Evolutionary conservation across 768 basidiomycete genomes (phyloP).

Genomic region (Leucosporidium yakuticum): DNA sequence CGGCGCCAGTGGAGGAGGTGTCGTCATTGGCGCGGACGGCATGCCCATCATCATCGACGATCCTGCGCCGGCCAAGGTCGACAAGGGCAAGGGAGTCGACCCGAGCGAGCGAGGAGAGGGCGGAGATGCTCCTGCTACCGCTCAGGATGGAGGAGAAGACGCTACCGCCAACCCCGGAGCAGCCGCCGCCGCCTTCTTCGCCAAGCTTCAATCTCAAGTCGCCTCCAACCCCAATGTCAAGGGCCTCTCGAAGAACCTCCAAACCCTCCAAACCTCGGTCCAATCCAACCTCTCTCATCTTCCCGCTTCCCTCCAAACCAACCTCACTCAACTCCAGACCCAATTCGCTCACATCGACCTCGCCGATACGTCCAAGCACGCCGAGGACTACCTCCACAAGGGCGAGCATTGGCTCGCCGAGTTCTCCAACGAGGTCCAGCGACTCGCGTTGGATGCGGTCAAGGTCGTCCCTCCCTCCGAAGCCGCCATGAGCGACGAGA

Average conservation of each 20-base stretch:
- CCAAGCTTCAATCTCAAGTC: slow-evolving; percentile 27
- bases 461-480: slow-evolving; percentile 46
- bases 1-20: not conserved
- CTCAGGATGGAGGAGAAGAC: not conserved
- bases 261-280: slow-evolving; percentile 19
- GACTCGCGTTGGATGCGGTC: slow-evolving; percentile 46
- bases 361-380: slow-evolving; percentile 44
- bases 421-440: slow-evolving; percentile 43
- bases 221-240: slow-evolving; percentile 29
- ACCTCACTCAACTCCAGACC: slow-evolving; percentile 27
- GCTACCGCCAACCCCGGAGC: slow-evolving; percentile 15
- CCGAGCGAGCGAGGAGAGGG: slow-evolving; percentile 4
- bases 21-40: slow-evolving; percentile 31
- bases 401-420: slow-evolving; percentile 39
- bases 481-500: slow-evolving; percentile 38
- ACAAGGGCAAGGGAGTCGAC: slow-evolving; percentile 36
- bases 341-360: slow-evolving; percentile 42
- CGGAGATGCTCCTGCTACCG: not conserved
- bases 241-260: slow-evolving; percentile 22
- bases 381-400: slow-evolving; percentile 46
- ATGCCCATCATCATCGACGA: slow-evolving; percentile 26
- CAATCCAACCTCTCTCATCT: slow-evolving; percentile 22
- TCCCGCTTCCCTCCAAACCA: slow-evolving; percentile 23
- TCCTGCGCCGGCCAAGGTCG: slow-evolving; percentile 1
- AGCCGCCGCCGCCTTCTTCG: slow-evolving; percentile 36